Base-by-base conservation (phyloP, 1,284 basidiomycete genomes). In the Neolentinus lepideus region DNA sequence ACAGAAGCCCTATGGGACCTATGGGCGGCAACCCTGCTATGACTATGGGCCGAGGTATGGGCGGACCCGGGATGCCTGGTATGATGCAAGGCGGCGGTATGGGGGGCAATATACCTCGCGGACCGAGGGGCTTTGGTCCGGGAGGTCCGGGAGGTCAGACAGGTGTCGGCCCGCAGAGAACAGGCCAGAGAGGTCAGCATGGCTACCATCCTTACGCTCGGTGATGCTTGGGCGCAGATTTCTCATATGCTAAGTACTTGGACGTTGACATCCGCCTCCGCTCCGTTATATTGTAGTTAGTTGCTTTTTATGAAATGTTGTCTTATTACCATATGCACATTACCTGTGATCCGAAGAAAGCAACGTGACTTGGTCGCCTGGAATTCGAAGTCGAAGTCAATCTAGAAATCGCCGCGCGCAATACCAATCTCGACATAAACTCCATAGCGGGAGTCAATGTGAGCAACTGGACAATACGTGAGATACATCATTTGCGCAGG, bases 161-260 rank as follows among this genome's bases (percentile, higher is more conserved):
- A 2, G 76, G 79, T 47, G 81, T 86, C 35, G 89, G 89, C 0
- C 91, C 91, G 1, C 88, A 92, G 68, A 76, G 91, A 59, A 75
- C 78, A 14, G 83, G 78, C 0, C 82, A 84, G 63, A 69, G 88
- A 46, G 85, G 86, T 27, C 84, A 86, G 64, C 88, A 91, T 68
- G 80, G 80, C 62, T 91, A 88, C 69, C 89, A 90, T 64, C 88
- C 89, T 1, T 91, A 91, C 62, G 83, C 87, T 35, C 85, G 88
- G 61, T 86, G 64, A 66, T 50, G 22, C 9, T 9, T 35, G 38
- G 4, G 16, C n/a, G 16, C 16, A 8, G 38, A n/a, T 3, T 43
- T 43, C 6, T 6, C n/a, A 6, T 43, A 16, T 43, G n/a, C 6
- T n/a, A n/a, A 43, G 38, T 6, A 4, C n/a, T 31, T 12, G 38